Evolutionary conservation across 2,329 filamentous ascomycete species (phyloP).

Genomic region (Emergomyces pasteurianus): DNA sequence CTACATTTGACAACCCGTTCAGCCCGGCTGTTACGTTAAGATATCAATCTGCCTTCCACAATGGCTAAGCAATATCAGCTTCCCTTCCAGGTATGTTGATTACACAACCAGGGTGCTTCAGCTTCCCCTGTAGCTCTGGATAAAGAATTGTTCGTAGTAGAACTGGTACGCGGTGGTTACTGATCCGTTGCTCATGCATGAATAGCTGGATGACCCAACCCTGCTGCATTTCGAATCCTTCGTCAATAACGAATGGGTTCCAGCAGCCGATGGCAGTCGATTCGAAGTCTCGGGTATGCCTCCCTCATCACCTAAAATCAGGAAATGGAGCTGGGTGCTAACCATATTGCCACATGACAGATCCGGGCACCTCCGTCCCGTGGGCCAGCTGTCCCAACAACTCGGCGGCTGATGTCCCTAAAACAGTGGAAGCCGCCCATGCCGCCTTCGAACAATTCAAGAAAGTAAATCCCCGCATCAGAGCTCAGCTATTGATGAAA

Average conservation of each 20-base stretch:
- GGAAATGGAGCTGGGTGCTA: neutral
- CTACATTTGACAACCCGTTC: neutral
- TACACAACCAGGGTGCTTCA: neutral
- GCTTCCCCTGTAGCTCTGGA: neutral
- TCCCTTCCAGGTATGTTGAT: conserved; percentile 24
- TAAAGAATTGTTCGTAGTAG: neutral
- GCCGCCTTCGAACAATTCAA: conserved; percentile 49
- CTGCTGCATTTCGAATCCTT: conserved; percentile 41
- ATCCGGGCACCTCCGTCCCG: conserved; percentile 40
- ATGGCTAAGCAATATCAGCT: conserved; percentile 27
- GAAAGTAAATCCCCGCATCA: conserved; percentile 47
- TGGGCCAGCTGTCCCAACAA: conserved; percentile 43
- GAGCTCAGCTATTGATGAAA: conserved; percentile 51
- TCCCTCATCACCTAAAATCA: neutral
- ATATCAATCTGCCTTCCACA: neutral
- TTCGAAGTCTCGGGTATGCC: conserved; percentile 38
- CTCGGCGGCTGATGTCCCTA: conserved; percentile 47
- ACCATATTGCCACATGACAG: conserved; percentile 15
- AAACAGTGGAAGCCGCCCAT: conserved; percentile 47
- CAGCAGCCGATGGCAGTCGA: conserved; percentile 35
- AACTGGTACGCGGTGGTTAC: neutral
- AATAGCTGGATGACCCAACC: conserved; percentile 34
- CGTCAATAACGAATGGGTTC: conserved; percentile 38
- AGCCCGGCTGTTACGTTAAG: neutral
- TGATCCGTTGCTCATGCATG: neutral